A percentile compares a stretch with the other conserved stretches of the same genome.
Evolutionary conservation across 108 stramenopile species (phyloP).

Genomic region (Nitzschia sp.): DNA sequence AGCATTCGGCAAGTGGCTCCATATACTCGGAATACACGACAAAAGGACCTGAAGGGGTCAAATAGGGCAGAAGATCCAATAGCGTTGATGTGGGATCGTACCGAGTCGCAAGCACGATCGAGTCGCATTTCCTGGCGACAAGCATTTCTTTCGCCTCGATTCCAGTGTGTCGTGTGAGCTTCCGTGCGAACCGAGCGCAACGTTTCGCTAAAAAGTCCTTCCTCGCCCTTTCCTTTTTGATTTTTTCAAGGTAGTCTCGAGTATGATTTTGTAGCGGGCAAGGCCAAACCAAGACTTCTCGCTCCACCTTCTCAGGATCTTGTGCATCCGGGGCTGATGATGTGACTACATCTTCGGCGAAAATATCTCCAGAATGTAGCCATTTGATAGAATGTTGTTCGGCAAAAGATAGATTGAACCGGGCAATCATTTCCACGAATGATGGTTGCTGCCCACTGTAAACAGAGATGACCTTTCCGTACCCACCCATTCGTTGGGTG

Average conservation of each 20-base stretch:
- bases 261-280: conserved; percentile 81
- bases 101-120: conserved; percentile 69
- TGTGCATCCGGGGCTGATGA: conserved; percentile 35
- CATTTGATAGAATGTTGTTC: conserved; percentile 66
- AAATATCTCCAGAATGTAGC: conserved; percentile 74
- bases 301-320: conserved; percentile 59
- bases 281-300: conserved; percentile 65
- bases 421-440: conserved; percentile 59
- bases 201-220: conserved; percentile 73
- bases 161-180: conserved; percentile 65
- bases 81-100: conserved; percentile 74
- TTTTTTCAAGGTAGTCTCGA: conserved; percentile 49
- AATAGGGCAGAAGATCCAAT: conserved; percentile 65
- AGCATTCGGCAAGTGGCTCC: conserved; percentile 82
- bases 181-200: conserved; percentile 71
- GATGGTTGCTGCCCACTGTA: conserved; percentile 76
- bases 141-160: conserved; percentile 56
- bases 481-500: conserved; percentile 84
- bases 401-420: conserved; percentile 71
- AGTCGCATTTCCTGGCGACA: conserved; percentile 56
- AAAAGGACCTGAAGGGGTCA: conserved; percentile 84
- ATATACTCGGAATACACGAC: conserved; percentile 87
- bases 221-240: conserved; percentile 43
- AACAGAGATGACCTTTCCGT: conserved; percentile 69
- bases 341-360: conserved; percentile 24